These are phyloP conservation scores for Alternaria panax DNA, from an alignment of 2,329 filamentous ascomycete genomes.

Conservation along the genomic window DNA sequence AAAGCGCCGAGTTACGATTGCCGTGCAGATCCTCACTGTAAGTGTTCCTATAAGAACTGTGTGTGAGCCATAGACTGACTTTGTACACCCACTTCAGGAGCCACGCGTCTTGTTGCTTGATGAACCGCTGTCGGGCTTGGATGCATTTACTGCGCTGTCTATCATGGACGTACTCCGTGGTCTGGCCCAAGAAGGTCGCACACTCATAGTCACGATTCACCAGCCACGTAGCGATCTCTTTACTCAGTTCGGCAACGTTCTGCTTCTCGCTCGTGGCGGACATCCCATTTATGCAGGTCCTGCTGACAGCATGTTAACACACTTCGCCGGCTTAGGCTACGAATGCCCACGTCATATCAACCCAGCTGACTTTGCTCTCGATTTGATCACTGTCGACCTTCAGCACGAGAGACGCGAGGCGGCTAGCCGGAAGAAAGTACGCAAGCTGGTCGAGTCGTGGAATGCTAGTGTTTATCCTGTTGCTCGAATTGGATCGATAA, in stretches of 20 bases:
- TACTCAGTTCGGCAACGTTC: slow-evolving; percentile 72
- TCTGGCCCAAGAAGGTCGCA: slow-evolving; percentile 75
- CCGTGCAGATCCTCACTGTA: slow-evolving; percentile 75
- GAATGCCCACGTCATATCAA: slow-evolving; percentile 74
- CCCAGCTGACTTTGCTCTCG: slow-evolving; percentile 78
- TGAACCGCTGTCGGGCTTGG: slow-evolving; percentile 77
- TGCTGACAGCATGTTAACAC: slow-evolving; percentile 68
- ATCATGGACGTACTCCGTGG: slow-evolving; percentile 73
- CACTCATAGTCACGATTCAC: slow-evolving; percentile 78
- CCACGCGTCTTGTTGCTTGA: slow-evolving; percentile 76
- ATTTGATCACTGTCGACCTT: slow-evolving; percentile 78
- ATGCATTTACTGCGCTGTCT: slow-evolving; percentile 79
- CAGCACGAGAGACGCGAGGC: slow-evolving; percentile 70
- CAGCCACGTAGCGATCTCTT: slow-evolving; percentile 79
- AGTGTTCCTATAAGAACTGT: too few relatives aligned
- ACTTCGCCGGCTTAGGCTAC: slow-evolving; percentile 68
- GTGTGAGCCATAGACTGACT: too few relatives aligned
- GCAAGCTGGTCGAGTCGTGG: slow-evolving; percentile 68
- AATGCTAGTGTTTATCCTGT: slow-evolving; percentile 36
- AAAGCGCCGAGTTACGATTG: slow-evolving; percentile 79
- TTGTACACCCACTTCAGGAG: slow-evolving; percentile 59
- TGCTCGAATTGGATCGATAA: slow-evolving; percentile 52
- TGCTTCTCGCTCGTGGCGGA: slow-evolving; percentile 75
- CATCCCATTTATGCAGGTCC: slow-evolving; percentile 72
- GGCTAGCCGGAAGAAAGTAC: slow-evolving; percentile 68